Base-by-base conservation (phyloP, 2,329 filamentous ascomycete genomes). In the Madurella fahalii region DNA sequence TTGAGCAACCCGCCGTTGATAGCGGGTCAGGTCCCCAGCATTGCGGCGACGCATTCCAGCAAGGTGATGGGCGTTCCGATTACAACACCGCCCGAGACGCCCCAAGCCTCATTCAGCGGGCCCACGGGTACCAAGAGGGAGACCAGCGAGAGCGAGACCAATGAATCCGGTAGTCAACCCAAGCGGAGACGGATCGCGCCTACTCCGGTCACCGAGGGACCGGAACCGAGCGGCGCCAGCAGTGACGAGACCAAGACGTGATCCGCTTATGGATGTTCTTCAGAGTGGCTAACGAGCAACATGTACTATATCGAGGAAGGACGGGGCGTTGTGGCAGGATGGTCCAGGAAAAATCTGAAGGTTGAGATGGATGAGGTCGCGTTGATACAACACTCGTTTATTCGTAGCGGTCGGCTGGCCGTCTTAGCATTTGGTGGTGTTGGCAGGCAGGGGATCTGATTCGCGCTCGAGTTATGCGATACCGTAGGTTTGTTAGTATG, bases 1-100 rank as follows among this genome's bases (percentile, higher is more conserved):
- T 76, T 89, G 47, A 92, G 85, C 66, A 92, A 92, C 51, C 89
- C 90, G 1, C 85, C 89, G 1, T 83, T 94, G 1, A 87, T 89
- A 9, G 80, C 90, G 32, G 87, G 90, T 13, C 89, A 79, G 51
- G 80, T 96, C 15, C 90, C 91, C 0, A 80, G 85, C 50, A 83
- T 95, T 25, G 84, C 89, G 12, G 89, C 89, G 5, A 76, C 87
- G 9, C 87, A 86, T 59, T 89, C 87, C 1, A 79, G 78, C 42
- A 83, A 83, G 63, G 74, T 82, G 2, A 75, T 77, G 0, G 78
- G 80, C 0, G 74, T 95, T 42, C 89, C 91, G 0, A 83, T 95
- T 64, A 90, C 89, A 39, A 96, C 93, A 8, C 93, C 94, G 2
- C 94, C 93, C 1, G 88, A 95, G 69, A 97, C 93, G 2, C 93